Percentiles rank a stretch among this genome's conserved stretches.
phyloP scores from a whole-genome alignment of 306 rosid species.

The Datisca glomerata region DNA sequence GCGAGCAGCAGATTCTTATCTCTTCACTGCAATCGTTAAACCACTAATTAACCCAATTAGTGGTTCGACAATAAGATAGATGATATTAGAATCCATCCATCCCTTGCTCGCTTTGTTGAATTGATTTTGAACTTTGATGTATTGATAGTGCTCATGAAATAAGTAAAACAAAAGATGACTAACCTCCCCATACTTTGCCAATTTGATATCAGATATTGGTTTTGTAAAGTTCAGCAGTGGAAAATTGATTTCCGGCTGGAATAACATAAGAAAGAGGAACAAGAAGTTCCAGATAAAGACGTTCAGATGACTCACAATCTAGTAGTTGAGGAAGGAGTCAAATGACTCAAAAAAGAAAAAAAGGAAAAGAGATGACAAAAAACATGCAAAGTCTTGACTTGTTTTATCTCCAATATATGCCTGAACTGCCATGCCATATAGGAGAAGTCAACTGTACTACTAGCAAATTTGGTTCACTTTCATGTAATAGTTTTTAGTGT shows the following conservation, averaged over 20 bases:
- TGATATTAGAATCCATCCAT: conserved; percentile 17
- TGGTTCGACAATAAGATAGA: conserved; percentile 28
- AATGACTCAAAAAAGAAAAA: too few species aligned
- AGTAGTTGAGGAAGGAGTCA: too few species aligned
- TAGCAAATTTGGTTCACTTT: too few species aligned
- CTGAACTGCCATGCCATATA: too few species aligned
- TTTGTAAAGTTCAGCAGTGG: conserved; percentile 50
- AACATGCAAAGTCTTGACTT: too few species aligned
- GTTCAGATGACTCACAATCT: too few species aligned
- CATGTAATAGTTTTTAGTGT: too few species aligned
- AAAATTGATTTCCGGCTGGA: conserved; percentile 50
- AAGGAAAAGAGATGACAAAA: too few species aligned
- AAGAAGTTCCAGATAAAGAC: not conserved
- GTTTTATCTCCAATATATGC: too few species aligned
- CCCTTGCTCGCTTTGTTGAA: too few species aligned
- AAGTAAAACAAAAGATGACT: conserved; percentile 9
- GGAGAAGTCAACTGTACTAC: too few species aligned
- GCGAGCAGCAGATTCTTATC: conserved; percentile 54
- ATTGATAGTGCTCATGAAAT: not conserved
- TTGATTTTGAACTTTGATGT: too few species aligned
- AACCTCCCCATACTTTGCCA: conserved; percentile 79
- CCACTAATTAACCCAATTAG: conserved; percentile 87
- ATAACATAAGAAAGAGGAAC: conserved; percentile 6
- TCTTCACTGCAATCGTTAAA: conserved; percentile 84
- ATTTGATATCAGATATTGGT: conserved; percentile 41